Percentiles rank a stretch among this genome's conserved stretches.
Conservation (phyloP, 768 basidiomycete species). For the Suillus bovinus region DNA sequence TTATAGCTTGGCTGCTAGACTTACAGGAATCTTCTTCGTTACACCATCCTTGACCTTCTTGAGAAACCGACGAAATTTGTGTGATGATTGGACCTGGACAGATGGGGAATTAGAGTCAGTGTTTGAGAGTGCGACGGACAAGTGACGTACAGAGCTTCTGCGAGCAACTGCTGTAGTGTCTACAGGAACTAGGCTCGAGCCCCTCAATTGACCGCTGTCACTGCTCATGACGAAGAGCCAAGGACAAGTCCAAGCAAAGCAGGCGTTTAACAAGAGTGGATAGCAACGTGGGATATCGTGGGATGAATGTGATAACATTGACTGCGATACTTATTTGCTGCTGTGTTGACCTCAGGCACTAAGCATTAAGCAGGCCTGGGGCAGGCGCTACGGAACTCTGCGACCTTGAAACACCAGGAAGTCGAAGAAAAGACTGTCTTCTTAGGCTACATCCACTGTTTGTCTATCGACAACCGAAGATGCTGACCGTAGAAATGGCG, state of each 20-base stretch:
- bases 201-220: background rate
- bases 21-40: background rate
- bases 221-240: background rate
- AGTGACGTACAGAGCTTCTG: background rate
- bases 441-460: too few relatives aligned
- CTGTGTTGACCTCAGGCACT: too few relatives aligned
- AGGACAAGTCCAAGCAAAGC: background rate
- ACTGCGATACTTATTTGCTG: too few relatives aligned
- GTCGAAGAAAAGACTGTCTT: too few relatives aligned
- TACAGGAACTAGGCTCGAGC: background rate
- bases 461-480: too few relatives aligned
- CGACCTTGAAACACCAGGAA: too few relatives aligned
- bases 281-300: too few relatives aligned
- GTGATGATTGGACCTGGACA: background rate
- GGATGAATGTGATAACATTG: too few relatives aligned
- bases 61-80: background rate
- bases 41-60: background rate
- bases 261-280: background rate
- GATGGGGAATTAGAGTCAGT: background rate
- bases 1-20: background rate
- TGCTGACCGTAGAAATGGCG: too few relatives aligned
- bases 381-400: too few relatives aligned
- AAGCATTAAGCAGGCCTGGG: too few relatives aligned
- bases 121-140: background rate
- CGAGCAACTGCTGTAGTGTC: background rate